Evolutionary conservation across 345 rosid species (phyloP).

Genomic region (Eucalyptus tenuipes): DNA sequence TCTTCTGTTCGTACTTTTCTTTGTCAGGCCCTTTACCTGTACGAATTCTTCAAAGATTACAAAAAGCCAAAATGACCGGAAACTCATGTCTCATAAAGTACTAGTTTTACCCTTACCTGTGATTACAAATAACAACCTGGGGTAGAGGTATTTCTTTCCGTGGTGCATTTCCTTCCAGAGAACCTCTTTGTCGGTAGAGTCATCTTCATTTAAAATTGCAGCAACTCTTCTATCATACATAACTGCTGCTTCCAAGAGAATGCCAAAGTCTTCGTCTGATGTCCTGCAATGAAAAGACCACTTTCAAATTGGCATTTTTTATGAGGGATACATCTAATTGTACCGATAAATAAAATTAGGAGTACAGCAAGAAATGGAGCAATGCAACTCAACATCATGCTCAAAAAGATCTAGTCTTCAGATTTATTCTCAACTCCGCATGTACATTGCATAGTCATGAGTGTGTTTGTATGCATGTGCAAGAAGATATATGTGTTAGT

Average conservation of each 20-base stretch:
- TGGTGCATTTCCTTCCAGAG: slow-evolving; percentile 36
- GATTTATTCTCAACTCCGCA: not conserved
- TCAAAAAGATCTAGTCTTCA: not conserved
- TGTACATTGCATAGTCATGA: not conserved
- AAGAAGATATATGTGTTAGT: not conserved
- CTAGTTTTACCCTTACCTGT: slow-evolving; percentile 37
- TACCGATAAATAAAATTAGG: not conserved
- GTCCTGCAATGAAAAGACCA: slow-evolving; percentile 46
- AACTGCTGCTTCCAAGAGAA: slow-evolving; percentile 91
- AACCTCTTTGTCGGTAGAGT: slow-evolving; percentile 22
- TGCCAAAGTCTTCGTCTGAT: slow-evolving; percentile 93
- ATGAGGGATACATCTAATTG: not conserved
- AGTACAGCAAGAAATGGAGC: not conserved
- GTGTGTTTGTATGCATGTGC: not conserved
- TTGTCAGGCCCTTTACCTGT: slow-evolving; percentile 94
- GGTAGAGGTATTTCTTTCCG: slow-evolving; percentile 43
- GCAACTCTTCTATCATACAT: slow-evolving; percentile 95
- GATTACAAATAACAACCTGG: slow-evolving; percentile 74
- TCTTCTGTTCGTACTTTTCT: slow-evolving; percentile 79
- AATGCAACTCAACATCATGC: not conserved
- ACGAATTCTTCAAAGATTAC: not conserved
- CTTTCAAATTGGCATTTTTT: not conserved
- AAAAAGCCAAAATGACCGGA: not conserved
- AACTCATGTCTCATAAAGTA: not conserved
- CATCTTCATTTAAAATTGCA: slow-evolving; percentile 59